Base-by-base conservation (phyloP, 1,284 basidiomycete genomes). In the Cerrena zonata region DNA sequence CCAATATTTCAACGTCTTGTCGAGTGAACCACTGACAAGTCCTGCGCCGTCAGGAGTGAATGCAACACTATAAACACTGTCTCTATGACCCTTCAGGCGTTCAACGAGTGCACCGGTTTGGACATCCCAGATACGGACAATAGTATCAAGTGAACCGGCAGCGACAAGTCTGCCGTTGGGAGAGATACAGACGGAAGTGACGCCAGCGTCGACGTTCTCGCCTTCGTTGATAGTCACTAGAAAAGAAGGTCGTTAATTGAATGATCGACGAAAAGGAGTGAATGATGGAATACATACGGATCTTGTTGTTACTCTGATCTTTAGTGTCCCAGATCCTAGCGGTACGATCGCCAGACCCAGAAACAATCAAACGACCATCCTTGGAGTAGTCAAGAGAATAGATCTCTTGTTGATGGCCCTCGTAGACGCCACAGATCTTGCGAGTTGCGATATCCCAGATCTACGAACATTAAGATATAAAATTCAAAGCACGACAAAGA, bases 331-430 rank as follows among this genome's bases (percentile, higher is more conserved):
- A 93, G 52, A 92, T 83, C 47, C 87, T 74, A 12, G 87, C 88
- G 2, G 87, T 89, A 69, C 85, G 85, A 72, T 93, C 90, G 12
- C 89, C 89, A 1, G 86, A 89, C 23, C 89, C 89, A 13, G 84
- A 88, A 23, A 90, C 86, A 57, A 92, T 82, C 60, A 87, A 76
- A 19, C 80, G 72, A 1, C 90, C 90, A 61, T 91, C 86, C 18
- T 76, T 74, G 4, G 86, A 86, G 65, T 89, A 92, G 63, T 89
- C 87, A 58, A 93, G 79, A 19, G 88, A 89, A 71, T 92, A 94
- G 61, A 94, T 91, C 67, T 93, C 90, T 64, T 89, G 87, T 65
- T 83, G 81, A 67, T 93, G 90, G 1, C 90, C 91, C 54, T 84
- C 79, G 61, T 92, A 88, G 11, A 86, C 70, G 58, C 79, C 80